Conservation (phyloP, 768 basidiomycete genomes). For the Coprinopsis strossmayeri region DNA sequence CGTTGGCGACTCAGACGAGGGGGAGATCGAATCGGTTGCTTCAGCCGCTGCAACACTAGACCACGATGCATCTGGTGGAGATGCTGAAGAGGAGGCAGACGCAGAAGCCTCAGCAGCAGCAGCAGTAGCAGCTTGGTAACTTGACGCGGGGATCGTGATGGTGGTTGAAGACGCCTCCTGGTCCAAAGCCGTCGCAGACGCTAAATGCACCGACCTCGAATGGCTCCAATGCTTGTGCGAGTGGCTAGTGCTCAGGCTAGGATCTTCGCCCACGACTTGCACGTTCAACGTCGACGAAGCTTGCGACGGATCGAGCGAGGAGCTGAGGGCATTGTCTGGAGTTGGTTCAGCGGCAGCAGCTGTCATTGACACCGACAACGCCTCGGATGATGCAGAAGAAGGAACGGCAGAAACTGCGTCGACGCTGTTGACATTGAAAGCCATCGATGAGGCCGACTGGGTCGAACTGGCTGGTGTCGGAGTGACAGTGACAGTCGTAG, state of each 20-base stretch:
- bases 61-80: not conserved
- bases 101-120: constrained; percentile 1
- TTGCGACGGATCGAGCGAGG: not conserved
- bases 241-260: too few relatives aligned
- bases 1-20: not conserved
- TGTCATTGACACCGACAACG: not conserved
- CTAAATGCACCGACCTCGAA: too few relatives aligned
- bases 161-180: not conserved
- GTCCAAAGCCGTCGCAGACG: too few relatives aligned
- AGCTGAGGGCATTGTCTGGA: not conserved
- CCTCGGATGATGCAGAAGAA: not conserved
- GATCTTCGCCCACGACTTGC: constrained; percentile 15
- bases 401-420: not conserved
- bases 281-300: constrained; percentile 13
- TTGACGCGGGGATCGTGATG: constrained; percentile 3
- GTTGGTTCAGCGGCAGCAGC: not conserved
- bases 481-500: constrained; percentile 8
- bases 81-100: not conserved
- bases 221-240: not conserved
- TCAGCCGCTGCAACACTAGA: not conserved
- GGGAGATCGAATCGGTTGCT: not conserved
- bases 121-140: not conserved
- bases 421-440: constrained; percentile 13
- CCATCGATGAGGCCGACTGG: constrained; percentile 9
- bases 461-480: too few relatives aligned